Evolutionary conservation across 2,329 filamentous ascomycete genomes (phyloP).

Genomic region (Penicillium sp.): DNA sequence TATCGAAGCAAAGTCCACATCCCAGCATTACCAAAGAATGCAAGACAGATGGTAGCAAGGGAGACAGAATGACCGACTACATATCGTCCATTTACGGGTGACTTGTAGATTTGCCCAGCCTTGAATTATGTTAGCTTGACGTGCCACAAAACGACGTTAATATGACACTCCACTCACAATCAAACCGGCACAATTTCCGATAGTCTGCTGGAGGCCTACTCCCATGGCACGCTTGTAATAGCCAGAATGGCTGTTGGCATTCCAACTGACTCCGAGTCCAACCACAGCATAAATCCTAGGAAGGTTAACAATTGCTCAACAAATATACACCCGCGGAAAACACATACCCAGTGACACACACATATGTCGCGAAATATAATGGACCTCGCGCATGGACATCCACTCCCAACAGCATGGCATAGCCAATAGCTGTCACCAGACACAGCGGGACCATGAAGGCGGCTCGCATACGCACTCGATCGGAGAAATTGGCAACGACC

Average conservation of each 20-base stretch:
- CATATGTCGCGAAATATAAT: conserved; percentile 14
- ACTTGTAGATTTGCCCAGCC: conserved; percentile 16
- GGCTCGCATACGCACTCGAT: conserved; percentile 12
- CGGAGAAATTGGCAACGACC: conserved; percentile 11
- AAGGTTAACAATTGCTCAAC: background rate
- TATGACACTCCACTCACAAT: conserved; percentile 7
- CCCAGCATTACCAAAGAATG: conserved; percentile 9
- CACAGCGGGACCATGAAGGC: conserved; percentile 12
- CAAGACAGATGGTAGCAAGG: conserved; percentile 10
- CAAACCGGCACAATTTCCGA: conserved; percentile 12
- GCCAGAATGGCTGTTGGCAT: conserved; percentile 14
- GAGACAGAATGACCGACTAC: conserved; percentile 13
- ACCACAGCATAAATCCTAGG: conserved; percentile 12
- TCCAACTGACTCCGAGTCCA: conserved; percentile 13
- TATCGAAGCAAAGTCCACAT: conserved; percentile 11
- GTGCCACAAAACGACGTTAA: background rate
- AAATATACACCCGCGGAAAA: background rate
- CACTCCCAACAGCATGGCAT: conserved; percentile 14
- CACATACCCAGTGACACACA: conserved; percentile 15
- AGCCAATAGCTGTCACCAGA: conserved; percentile 12
- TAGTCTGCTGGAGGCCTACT: conserved; percentile 12
- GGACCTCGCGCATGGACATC: conserved; percentile 8
- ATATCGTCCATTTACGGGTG: conserved; percentile 9
- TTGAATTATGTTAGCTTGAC: conserved; percentile 3
- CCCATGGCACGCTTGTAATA: conserved; percentile 15